Percentiles rank a stretch among this genome's conserved stretches.
These are phyloP conservation scores for Oryza coarctata DNA, from an alignment of 176 grass and related monocot genomes.

Conservation along the genomic window DNA sequence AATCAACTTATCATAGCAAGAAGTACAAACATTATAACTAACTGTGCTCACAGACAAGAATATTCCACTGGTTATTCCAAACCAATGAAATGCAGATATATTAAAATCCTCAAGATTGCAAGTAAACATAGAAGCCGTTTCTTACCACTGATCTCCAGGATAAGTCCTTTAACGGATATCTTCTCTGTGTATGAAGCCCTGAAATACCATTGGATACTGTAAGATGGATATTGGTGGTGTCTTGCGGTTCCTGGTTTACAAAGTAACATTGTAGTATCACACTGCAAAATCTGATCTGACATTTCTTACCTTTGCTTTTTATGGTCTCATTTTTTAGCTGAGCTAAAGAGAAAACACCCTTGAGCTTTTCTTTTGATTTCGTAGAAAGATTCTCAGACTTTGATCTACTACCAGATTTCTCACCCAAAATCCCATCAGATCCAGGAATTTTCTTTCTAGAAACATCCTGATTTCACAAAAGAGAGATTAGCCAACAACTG, in stretches of 20 bases:
- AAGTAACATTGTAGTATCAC: background rate
- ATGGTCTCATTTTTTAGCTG: slow-evolving; percentile 7
- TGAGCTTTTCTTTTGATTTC: slow-evolving; percentile 43
- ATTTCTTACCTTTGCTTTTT: slow-evolving; percentile 17
- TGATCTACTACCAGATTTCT: slow-evolving; percentile 20
- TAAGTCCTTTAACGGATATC: slow-evolving; percentile 28
- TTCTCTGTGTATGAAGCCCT: slow-evolving; percentile 20
- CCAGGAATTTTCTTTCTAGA: slow-evolving; percentile 35
- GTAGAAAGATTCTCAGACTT: slow-evolving; percentile 21
- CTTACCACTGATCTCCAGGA: slow-evolving; percentile 27
- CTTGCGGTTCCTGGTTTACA: background rate
- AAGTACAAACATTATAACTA: background rate
- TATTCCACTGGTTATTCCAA: background rate
- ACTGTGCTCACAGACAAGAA: background rate
- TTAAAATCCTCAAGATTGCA: background rate
- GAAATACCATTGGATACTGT: slow-evolving; percentile 9
- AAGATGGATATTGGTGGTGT: background rate
- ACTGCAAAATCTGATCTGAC: background rate
- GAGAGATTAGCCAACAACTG: background rate
- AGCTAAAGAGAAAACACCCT: slow-evolving; percentile 32
- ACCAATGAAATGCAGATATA: background rate
- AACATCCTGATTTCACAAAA: slow-evolving; percentile 36
- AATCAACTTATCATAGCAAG: background rate
- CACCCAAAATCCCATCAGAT: background rate
- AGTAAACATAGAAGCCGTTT: background rate